Percentiles rank a stretch among this genome's conserved stretches.
These are phyloP conservation scores for Vitis labrusca DNA, from an alignment of 164 flowering plant genomes.

Conservation along the genomic window DNA sequence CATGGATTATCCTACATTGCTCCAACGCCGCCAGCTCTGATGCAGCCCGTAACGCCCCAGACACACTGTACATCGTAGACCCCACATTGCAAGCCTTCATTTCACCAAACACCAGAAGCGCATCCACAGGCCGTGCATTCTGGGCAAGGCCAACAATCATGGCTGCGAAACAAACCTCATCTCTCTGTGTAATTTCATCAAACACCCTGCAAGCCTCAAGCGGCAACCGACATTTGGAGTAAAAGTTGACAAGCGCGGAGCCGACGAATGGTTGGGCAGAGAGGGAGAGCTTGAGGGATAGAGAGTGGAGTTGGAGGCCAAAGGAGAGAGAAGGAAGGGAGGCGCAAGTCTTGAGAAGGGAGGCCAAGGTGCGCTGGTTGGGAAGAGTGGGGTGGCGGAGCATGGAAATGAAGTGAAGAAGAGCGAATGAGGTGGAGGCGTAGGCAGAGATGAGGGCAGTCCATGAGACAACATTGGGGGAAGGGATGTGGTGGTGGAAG, in stretches of 20 bases:
- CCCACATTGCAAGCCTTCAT: constrained; percentile 39
- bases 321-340: constrained; percentile 32
- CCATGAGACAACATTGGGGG: constrained; percentile 75
- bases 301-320: constrained; percentile 53
- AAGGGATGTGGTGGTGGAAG: constrained; percentile 45
- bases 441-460: constrained; percentile 62
- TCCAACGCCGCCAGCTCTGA: constrained; percentile 59
- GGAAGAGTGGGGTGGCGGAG: constrained; percentile 68
- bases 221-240: constrained; percentile 34
- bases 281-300: constrained; percentile 48
- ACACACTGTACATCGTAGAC: constrained; percentile 48
- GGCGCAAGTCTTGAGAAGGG: constrained; percentile 64
- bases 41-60: constrained; percentile 55
- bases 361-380: constrained; percentile 60
- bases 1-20: constrained; percentile 59
- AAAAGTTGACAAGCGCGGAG: constrained; percentile 47
- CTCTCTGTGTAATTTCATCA: constrained; percentile 53
- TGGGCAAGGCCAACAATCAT: constrained; percentile 60
- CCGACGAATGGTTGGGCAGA: constrained; percentile 41
- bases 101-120: constrained; percentile 40
- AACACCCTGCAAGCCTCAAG: constrained; percentile 46
- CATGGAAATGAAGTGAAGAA: constrained; percentile 64
- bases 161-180: constrained; percentile 57
- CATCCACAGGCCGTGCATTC: constrained; percentile 38
- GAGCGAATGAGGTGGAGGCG: constrained; percentile 34